A percentile compares a stretch with the other conserved stretches of the same genome.
These are phyloP conservation scores for Kodamaea restingae DNA, from an alignment of 805 yeast genomes.

Conservation along the genomic window DNA sequence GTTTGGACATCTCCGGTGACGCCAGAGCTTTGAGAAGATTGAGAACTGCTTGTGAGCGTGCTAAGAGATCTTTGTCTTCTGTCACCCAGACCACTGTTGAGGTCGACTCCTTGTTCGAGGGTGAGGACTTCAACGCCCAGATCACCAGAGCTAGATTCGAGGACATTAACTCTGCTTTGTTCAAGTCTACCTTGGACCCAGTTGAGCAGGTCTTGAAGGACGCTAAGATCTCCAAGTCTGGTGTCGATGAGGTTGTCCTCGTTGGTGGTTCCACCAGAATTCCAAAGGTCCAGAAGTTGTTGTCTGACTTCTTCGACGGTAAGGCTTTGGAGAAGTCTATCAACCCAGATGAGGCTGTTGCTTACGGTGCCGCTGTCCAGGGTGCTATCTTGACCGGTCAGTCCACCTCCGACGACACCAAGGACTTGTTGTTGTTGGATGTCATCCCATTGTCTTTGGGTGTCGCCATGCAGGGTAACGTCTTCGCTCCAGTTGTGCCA, in stretches of 20 bases:
- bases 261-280: slow-evolving; percentile 53
- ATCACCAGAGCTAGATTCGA: slow-evolving; percentile 50
- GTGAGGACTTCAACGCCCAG: slow-evolving; percentile 48
- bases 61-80: slow-evolving; percentile 48
- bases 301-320: slow-evolving; percentile 49
- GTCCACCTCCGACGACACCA: slow-evolving; percentile 47
- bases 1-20: slow-evolving; percentile 43
- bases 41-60: slow-evolving; percentile 52
- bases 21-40: slow-evolving; percentile 50
- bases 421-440: slow-evolving; percentile 48
- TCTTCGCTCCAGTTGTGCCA: slow-evolving; percentile 49
- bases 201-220: slow-evolving; percentile 49
- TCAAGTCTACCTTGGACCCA: slow-evolving; percentile 48
- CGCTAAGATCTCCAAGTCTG: slow-evolving; percentile 39
- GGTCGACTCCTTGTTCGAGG: slow-evolving; percentile 47
- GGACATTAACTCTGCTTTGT: slow-evolving; percentile 47
- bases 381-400: slow-evolving; percentile 51
- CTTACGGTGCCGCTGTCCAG: slow-evolving; percentile 50
- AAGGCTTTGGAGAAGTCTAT: slow-evolving; percentile 47
- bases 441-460: slow-evolving; percentile 49
- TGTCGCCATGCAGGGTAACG: slow-evolving; percentile 51
- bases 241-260: slow-evolving; percentile 46
- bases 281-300: slow-evolving; percentile 48
- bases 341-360: slow-evolving; percentile 51
- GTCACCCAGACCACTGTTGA: slow-evolving; percentile 49